These are phyloP conservation scores for Aegle marmelos DNA, from an alignment of 345 rosid species.

Conservation along the genomic window DNA sequence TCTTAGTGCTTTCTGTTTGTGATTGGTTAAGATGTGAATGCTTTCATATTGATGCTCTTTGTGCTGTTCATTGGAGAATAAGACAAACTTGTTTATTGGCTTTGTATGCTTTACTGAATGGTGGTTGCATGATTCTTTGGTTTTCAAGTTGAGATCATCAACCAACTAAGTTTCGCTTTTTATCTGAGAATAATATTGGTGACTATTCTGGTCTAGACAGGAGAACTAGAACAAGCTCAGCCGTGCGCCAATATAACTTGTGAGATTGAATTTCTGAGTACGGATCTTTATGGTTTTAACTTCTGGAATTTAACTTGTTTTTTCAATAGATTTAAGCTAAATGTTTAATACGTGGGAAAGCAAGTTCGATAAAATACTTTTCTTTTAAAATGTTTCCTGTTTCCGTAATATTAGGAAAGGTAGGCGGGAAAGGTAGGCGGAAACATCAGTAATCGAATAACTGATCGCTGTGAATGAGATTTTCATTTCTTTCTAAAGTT, in stretches of 20 bases:
- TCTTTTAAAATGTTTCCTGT: background rate
- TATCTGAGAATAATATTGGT: background rate
- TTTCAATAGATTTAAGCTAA: background rate
- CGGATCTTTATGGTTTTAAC: background rate
- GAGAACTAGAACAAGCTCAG: background rate
- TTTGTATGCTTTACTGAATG: background rate
- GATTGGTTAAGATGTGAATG: background rate
- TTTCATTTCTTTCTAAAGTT: background rate
- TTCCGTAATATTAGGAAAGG: background rate
- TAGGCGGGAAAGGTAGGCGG: background rate
- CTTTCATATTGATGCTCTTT: constrained; percentile 1
- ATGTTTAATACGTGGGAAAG: background rate
- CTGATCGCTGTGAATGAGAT: background rate
- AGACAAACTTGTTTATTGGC: background rate
- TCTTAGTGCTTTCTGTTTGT: background rate
- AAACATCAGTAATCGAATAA: background rate
- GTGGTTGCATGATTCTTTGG: background rate
- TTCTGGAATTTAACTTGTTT: background rate
- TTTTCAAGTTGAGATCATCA: background rate
- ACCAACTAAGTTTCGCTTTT: background rate
- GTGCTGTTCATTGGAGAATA: background rate
- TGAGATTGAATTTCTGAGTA: background rate
- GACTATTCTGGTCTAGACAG: background rate
- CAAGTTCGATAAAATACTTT: background rate
- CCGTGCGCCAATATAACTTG: background rate